These are phyloP conservation scores for Knufia fluminis DNA, from an alignment of 2,329 filamentous ascomycete genomes.

Conservation along the genomic window DNA sequence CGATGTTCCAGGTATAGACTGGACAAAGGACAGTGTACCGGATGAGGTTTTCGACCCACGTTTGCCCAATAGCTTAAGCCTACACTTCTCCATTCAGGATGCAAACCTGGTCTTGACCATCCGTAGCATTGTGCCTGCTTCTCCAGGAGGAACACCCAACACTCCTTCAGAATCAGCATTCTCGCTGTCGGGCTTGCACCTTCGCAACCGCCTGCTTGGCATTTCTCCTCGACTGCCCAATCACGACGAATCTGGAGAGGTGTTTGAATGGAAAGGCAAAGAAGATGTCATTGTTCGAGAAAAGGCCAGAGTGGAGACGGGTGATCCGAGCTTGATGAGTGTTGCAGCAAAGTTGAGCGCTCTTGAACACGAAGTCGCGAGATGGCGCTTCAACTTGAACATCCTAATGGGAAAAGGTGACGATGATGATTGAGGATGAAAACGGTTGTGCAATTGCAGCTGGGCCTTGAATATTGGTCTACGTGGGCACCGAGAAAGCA, in stretches of 20 bases:
- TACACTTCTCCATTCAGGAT: conserved; percentile 61
- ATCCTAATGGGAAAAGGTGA: conserved; percentile 65
- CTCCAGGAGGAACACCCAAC: conserved; percentile 46
- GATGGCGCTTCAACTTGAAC: conserved; percentile 62
- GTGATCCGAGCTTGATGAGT: conserved; percentile 77
- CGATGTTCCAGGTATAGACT: conserved; percentile 37
- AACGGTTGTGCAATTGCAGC: too few species aligned
- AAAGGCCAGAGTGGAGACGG: conserved; percentile 79
- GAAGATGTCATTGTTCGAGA: conserved; percentile 77
- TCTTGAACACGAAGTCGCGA: conserved; percentile 61
- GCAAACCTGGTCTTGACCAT: conserved; percentile 61
- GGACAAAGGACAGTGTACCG: conserved; percentile 47
- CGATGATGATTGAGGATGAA: conserved; percentile 27
- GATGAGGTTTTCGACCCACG: conserved; percentile 57
- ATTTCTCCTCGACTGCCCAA: conserved; percentile 43
- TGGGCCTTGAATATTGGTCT: too few species aligned
- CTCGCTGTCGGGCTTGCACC: conserved; percentile 46
- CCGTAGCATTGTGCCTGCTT: conserved; percentile 59
- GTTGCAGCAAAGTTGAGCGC: conserved; percentile 75
- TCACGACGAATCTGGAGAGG: conserved; percentile 70
- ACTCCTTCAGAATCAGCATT: conserved; percentile 60
- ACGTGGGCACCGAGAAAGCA: neutral
- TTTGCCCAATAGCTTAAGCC: conserved; percentile 59
- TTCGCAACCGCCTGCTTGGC: conserved; percentile 48
- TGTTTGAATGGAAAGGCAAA: conserved; percentile 57